Base-by-base conservation (phyloP, 2,329 filamentous ascomycete genomes). In the Zymoseptoria crescenta region DNA sequence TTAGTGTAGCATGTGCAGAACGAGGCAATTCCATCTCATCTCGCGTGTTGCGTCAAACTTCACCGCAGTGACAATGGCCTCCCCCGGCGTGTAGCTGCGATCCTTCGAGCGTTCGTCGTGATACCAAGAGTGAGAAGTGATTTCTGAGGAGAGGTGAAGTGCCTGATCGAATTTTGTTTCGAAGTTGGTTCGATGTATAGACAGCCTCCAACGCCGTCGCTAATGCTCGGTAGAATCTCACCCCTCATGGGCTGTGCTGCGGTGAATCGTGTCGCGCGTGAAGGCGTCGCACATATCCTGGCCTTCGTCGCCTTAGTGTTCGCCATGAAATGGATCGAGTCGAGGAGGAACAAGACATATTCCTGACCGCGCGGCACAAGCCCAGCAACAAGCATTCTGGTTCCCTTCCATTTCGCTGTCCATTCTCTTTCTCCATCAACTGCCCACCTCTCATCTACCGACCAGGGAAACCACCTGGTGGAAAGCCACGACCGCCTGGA, bases 401-500 rank as follows among this genome's bases (percentile, higher is more conserved):
- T 8, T 21, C 27, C 50, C 13, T 41, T 51, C 4, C n/a, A n/a
- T 45, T 50, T 49, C 24, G 28, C 24, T 24, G 28, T 49, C 13
- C 49, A 19, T 9, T 19, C 19, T 8, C n/a, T 10, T 28, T 45
- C 28, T 4, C 55, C 45, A 30, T 45, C 27, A 21, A 1, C 50
- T 27, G 24, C 30, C 13, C 19, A 19, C 52, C 3, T 24, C 29
- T 45, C 5, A 48, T 59, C 66, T 65, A 70, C 61, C 68, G 67
- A 45, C 69, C 66, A 19, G 60, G 62, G 52, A 71, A 72, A 10
- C 69, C 70, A 54, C 61, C 60, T 24, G 64, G 64, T n/a, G 66
- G 66, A 56, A 71, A 72, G 7, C 70, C 70, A 61, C 69, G 67
- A 28, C 70, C 69, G 28, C 67, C 69, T 9, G 67, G 66, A 59